A percentile compares a stretch with the other conserved stretches of the same genome.
These are phyloP conservation scores for Saksenaea vasiformis DNA, from an alignment of 371 early-diverging fungal species.

Conservation along the genomic window DNA sequence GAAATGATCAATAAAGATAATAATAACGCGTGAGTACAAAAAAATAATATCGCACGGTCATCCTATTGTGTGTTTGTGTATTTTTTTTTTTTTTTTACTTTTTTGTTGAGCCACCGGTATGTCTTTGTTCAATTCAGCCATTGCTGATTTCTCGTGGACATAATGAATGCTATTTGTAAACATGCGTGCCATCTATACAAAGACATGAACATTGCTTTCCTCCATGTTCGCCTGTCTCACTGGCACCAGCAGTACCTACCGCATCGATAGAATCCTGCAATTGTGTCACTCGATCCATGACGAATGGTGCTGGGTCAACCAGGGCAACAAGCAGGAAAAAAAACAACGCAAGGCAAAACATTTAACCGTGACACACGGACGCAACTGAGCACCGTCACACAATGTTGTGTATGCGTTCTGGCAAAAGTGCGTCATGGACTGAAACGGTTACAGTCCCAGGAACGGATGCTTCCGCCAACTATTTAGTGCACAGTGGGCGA, in stretches of 20 bases:
- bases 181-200: slow-evolving; percentile 52
- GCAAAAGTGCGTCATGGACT: too few species aligned
- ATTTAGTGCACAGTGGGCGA: too few species aligned
- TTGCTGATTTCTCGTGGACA: slow-evolving; percentile 52
- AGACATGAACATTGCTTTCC: too few species aligned
- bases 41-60: neutral
- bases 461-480: neutral
- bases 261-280: slow-evolving; percentile 67
- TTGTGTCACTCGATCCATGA: slow-evolving; percentile 53
- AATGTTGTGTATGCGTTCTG: too few species aligned
- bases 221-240: neutral
- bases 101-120: slow-evolving; percentile 51
- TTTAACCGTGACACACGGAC: neutral
- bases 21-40: neutral
- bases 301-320: slow-evolving; percentile 6
- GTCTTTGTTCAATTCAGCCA: slow-evolving; percentile 39
- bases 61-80: too few species aligned
- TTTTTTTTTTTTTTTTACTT: slow-evolving; percentile 26
- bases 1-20: neutral
- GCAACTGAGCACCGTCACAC: neutral
- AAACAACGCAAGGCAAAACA: neutral
- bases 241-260: slow-evolving; percentile 16
- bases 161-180: slow-evolving; percentile 57
- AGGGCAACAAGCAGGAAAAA: neutral
- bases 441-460: neutral